phyloP scores from a whole-genome alignment of 306 rosid genomes.

The Arachis hypogaea region DNA sequence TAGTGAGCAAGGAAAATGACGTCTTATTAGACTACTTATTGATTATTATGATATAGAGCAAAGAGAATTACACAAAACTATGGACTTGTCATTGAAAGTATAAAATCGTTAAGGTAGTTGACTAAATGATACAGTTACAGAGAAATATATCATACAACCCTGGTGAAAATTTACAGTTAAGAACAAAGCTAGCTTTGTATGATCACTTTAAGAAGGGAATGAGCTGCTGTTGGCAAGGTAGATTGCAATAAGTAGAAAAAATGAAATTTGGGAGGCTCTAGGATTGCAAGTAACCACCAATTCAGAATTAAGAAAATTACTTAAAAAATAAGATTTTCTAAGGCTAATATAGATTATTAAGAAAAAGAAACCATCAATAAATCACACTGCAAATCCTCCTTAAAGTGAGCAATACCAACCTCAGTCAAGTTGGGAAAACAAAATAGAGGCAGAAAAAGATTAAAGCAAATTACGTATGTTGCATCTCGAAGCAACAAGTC shows the following conservation, averaged over 20 bases:
- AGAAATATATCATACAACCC: not conserved
- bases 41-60: not conserved
- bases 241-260: not conserved
- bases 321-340: slow-evolving; percentile 1
- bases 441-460: slow-evolving; percentile 2
- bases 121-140: not conserved
- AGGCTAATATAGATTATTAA: not conserved
- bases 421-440: not conserved
- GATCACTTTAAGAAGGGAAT: not conserved
- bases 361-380: not conserved
- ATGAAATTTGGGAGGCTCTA: slow-evolving; percentile 12
- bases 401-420: not conserved
- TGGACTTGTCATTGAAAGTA: not conserved
- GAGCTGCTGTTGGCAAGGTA: not conserved
- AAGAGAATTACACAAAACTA: not conserved
- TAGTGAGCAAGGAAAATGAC: slow-evolving; percentile 1
- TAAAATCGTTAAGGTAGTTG: not conserved
- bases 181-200: slow-evolving; percentile 17
- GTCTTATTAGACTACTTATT: not conserved
- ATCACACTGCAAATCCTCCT: slow-evolving; percentile 8
- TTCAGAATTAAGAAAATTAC: not conserved
- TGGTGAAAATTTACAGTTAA: not conserved
- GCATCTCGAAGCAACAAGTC: not conserved
- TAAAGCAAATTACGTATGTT: not conserved
- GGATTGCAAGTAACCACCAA: not conserved